These are phyloP conservation scores for Didymella exigua DNA, from an alignment of 2,329 filamentous ascomycete species.

Conservation along the genomic window DNA sequence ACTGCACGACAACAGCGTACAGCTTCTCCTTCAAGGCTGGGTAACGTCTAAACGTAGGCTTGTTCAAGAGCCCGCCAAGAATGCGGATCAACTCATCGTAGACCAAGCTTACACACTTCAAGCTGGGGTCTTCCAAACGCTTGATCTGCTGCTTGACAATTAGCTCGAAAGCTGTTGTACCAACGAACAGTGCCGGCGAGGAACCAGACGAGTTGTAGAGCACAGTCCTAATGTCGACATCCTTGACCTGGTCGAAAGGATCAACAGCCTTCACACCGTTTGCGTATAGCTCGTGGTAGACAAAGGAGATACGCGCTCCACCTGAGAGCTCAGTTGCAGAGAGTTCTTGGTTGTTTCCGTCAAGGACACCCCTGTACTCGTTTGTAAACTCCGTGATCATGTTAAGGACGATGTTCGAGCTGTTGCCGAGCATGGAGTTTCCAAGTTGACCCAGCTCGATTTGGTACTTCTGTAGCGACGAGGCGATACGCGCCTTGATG, in stretches of 20 bases:
- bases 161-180: constrained; percentile 96
- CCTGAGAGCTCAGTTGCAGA: constrained; percentile 94
- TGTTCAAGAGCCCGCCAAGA: constrained; percentile 84
- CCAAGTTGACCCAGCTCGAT: constrained; percentile 82
- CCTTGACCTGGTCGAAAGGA: constrained; percentile 96
- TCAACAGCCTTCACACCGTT: constrained; percentile 98
- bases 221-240: constrained; percentile 94
- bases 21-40: constrained; percentile 97
- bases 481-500: constrained; percentile 96
- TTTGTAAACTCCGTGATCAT: constrained; percentile 99
- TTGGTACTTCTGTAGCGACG: constrained; percentile 89
- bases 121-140: constrained; percentile 90
- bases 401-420: constrained; percentile 93
- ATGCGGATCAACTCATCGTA: constrained; percentile 98
- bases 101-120: constrained; percentile 96
- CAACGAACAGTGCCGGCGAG: constrained; percentile 93
- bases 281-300: constrained; percentile 97
- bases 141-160: constrained; percentile 99
- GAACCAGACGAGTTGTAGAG: constrained; percentile 99
- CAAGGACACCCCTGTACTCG: constrained; percentile 93
- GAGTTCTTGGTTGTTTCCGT: constrained; percentile 95
- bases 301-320: constrained; percentile 97
- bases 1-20: constrained; percentile 85
- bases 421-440: constrained; percentile 94
- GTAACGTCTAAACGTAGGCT: constrained; percentile 89